These are phyloP conservation scores for Xylariaceae sp. DNA, from an alignment of 2,329 filamentous ascomycete species.

Conservation along the genomic window DNA sequence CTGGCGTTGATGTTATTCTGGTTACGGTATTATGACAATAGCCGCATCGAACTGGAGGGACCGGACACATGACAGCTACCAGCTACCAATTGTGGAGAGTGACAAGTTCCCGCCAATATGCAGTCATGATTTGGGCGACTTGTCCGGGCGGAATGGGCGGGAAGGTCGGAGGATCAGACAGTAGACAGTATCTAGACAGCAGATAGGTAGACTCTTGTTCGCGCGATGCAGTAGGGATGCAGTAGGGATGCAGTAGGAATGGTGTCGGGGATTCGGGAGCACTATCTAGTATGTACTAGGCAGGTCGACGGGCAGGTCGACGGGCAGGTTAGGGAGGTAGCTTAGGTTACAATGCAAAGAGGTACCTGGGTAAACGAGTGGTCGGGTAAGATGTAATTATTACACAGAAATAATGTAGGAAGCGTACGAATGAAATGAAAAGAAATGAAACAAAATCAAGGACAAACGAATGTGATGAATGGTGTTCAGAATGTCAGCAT, in stretches of 20 bases:
- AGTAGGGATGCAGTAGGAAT: neutral
- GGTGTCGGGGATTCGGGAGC: neutral
- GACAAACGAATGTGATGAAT: too few relatives aligned
- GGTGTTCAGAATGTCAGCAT: too few relatives aligned
- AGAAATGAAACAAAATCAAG: neutral
- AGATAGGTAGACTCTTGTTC: too few relatives aligned
- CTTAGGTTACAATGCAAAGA: too few relatives aligned
- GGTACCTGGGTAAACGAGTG: neutral
- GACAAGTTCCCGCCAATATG: constrained; percentile 23
- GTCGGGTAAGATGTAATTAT: neutral
- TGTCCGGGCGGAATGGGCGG: too few relatives aligned
- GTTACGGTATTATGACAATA: constrained; percentile 18
- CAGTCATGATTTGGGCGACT: constrained; percentile 24
- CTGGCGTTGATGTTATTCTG: neutral
- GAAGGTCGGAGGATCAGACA: too few relatives aligned
- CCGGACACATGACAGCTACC: constrained; percentile 22
- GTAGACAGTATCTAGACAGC: too few relatives aligned
- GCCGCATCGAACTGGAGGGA: constrained; percentile 24
- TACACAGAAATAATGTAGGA: neutral
- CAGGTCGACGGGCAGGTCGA: neutral
- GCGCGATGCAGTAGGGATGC: too few relatives aligned
- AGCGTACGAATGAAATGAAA: neutral
- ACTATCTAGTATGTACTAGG: neutral
- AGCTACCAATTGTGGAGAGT: constrained; percentile 22
- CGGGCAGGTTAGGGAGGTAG: neutral